phyloP scores from a whole-genome alignment of 164 flowering plant species.

The Vitis vinifera region ASM3070453v1 NC_081819.1:18269001-18269500 shows the following conservation, averaged over 20 bases:
- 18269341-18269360: constrained; percentile 40
- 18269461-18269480: constrained; percentile 48
- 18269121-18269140: constrained; percentile 39
- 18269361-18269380: constrained; percentile 27
- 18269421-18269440: constrained; percentile 56
- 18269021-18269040: constrained; percentile 55
- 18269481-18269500: constrained; percentile 73
- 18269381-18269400: constrained; percentile 41
- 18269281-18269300: constrained; percentile 60
- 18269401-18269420: constrained; percentile 55
- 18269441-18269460: constrained; percentile 76
- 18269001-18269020: constrained; percentile 60
- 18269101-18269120: constrained; percentile 54
- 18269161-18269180: constrained; percentile 45
- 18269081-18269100: constrained; percentile 26
- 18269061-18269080: constrained; percentile 54
- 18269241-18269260: constrained; percentile 62
- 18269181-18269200: constrained; percentile 62
- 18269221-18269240: constrained; percentile 61
- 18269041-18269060: constrained; percentile 48
- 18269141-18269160: constrained; percentile 48
- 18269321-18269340: constrained; percentile 57
- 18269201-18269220: constrained; percentile 43
- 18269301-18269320: constrained; percentile 61
- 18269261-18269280: constrained; percentile 48